phyloP scores from a whole-genome alignment of 345 rosid species.

The Citrus unshiu region DNA sequence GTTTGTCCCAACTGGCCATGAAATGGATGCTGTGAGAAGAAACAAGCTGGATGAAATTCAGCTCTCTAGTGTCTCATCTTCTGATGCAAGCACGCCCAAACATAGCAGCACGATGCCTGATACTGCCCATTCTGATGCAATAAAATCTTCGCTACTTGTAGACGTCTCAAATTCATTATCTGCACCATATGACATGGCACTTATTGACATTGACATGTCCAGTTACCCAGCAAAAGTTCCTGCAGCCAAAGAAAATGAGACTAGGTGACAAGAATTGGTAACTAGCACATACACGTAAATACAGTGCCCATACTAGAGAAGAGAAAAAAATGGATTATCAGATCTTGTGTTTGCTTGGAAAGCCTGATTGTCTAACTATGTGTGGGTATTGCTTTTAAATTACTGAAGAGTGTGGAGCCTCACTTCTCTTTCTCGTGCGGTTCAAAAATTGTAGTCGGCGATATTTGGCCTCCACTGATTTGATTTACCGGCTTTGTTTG shows the following conservation, averaged over 20 bases:
- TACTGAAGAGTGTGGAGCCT: constrained; percentile 8
- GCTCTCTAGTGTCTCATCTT: constrained; percentile 61
- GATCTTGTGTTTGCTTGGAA: constrained; percentile 6
- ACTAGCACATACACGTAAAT: constrained; percentile 17
- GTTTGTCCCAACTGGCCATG: constrained; percentile 96
- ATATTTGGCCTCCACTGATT: constrained; percentile 8
- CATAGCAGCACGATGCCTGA: constrained; percentile 26
- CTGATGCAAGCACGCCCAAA: constrained; percentile 61
- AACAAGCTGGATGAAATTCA: constrained; percentile 82
- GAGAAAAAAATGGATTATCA: neutral
- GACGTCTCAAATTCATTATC: constrained; percentile 53
- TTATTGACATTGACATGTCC: constrained; percentile 84
- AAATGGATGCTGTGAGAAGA: constrained; percentile 91
- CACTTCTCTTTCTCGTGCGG: neutral
- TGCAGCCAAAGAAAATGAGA: constrained; percentile 51
- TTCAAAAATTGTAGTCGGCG: constrained; percentile 8
- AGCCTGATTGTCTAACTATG: constrained; percentile 6
- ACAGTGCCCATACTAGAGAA: constrained; percentile 1
- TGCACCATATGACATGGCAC: constrained; percentile 72
- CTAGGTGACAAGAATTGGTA: constrained; percentile 39
- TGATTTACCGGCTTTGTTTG: neutral
- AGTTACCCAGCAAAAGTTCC: constrained; percentile 76
- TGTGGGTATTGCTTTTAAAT: constrained; percentile 9
- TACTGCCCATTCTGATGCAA: constrained; percentile 38
- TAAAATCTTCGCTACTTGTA: constrained; percentile 67